Base-by-base conservation (phyloP, 2,329 filamentous ascomycete genomes). In the Lecanicillium sp. region DNA sequence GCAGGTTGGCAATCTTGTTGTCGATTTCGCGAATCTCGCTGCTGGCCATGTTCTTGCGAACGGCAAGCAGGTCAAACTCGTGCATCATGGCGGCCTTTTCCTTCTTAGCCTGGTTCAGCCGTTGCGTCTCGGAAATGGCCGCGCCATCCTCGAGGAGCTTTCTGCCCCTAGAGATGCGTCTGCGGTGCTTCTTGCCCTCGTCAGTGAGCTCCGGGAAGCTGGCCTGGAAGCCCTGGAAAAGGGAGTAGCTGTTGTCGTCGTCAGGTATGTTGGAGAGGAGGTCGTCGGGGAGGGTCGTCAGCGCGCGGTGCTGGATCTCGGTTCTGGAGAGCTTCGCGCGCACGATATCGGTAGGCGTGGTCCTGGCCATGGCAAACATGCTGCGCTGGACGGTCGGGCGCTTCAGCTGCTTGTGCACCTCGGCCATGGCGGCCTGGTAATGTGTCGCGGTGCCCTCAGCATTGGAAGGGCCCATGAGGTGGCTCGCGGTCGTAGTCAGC, bases 21-120 rank as follows among this genome's bases (percentile, higher is more conserved):
- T 98, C 93, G 52, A 98, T 95, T 61, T 98, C 93, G 51, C 83
- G 82, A 51, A 98, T 97, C 67, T 98, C 93, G 54, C 88, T 87
- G 60, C 89, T 93, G 57, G 90, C 91, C 91, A 98, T 96, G 62
- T 93, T 95, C 68, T 98, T 98, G 51, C 93, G 81, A 53, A 97
- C 82, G 3, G 85, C 79, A 70, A 97, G 82, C 80, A 96, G 87
- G 61, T 97, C 90, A 56, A 98, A 73, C 56, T 88, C 81, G 65
- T 94, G 90, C 70, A 86, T 84, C 70, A 96, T 77, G 46, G 79
- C 74, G 36, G 85, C 79, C 64, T 87, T 87, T 56, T 95, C 89
- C 62, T 84, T 87, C 65, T 86, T 88, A 55, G 97, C 68, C 56
- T 83, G 84, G 39, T 76, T 75, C 60, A 95, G 71, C 21, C 83